A percentile compares a stretch with the other conserved stretches of the same genome.
These are phyloP conservation scores for Pichia eremophila DNA, from an alignment of 805 yeast genomes.

Conservation along the genomic window DNA sequence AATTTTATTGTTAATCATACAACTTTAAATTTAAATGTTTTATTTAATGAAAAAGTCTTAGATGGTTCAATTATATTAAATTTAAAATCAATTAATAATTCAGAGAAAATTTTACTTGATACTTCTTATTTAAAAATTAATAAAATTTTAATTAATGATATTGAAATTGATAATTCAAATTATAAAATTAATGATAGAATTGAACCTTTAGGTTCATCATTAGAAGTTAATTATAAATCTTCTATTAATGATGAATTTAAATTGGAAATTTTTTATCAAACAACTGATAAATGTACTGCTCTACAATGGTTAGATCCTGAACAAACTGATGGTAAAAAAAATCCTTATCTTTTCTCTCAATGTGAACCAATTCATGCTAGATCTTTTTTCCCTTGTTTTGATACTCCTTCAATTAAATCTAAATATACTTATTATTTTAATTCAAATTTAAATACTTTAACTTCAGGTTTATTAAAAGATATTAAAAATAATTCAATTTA, in stretches of 20 bases:
- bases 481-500: conserved; percentile 28
- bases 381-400: conserved; percentile 81
- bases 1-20: conserved; percentile 45
- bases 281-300: conserved; percentile 74
- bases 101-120: conserved; percentile 47
- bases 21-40: conserved; percentile 39
- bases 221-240: conserved; percentile 27
- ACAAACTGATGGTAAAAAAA: conserved; percentile 62
- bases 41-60: conserved; percentile 44
- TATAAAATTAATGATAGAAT: conserved; percentile 31
- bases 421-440: conserved; percentile 47
- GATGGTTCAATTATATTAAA: conserved; percentile 46
- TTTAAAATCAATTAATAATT: conserved; percentile 27
- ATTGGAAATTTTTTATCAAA: conserved; percentile 45
- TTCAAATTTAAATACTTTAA: conserved; percentile 61
- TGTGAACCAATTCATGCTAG: conserved; percentile 90
- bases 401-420: conserved; percentile 79
- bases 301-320: conserved; percentile 73
- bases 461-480: conserved; percentile 44
- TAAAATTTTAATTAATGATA: conserved; percentile 35
- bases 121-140: conserved; percentile 51
- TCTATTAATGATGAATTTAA: conserved; percentile 8
- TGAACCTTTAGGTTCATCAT: conserved; percentile 54
- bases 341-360: conserved; percentile 76
- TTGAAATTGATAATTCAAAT: conserved; percentile 9